A percentile compares a stretch with the other conserved stretches of the same genome.
These are phyloP conservation scores for Diaporthe capsici DNA, from an alignment of 2,329 filamentous ascomycete genomes.

Conservation along the genomic window DNA sequence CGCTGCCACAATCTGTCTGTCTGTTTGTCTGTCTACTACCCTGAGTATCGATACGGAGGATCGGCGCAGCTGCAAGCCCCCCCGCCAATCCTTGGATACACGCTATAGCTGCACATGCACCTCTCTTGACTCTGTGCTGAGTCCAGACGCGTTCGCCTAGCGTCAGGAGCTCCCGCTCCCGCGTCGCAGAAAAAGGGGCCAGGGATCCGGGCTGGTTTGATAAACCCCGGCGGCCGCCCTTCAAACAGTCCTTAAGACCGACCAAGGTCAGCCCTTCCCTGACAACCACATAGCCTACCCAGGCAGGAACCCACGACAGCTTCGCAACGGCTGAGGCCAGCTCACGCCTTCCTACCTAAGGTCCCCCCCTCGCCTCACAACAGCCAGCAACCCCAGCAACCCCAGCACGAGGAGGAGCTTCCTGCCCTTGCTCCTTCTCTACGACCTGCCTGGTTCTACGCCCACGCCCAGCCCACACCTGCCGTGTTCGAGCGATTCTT, in stretches of 20 bases:
- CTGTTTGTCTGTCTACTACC: not conserved
- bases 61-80: conserved; percentile 29
- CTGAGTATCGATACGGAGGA: not conserved
- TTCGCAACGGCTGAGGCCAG: conserved; percentile 31
- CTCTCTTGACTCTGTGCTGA: conserved; percentile 32
- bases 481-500: conserved; percentile 26
- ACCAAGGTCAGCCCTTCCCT: conserved; percentile 6
- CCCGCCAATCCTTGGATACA: conserved; percentile 1
- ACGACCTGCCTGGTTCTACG: too few species aligned
- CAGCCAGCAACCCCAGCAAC: too few species aligned
- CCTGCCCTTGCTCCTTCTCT: too few species aligned
- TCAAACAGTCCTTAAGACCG: conserved; percentile 17
- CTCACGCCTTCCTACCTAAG: conserved; percentile 10
- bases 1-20: not conserved
- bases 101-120: conserved; percentile 35
- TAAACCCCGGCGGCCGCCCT: conserved; percentile 14
- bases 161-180: conserved; percentile 37
- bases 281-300: not conserved
- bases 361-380: not conserved
- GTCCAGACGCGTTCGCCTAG: conserved; percentile 29
- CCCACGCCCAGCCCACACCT: not conserved
- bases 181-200: conserved; percentile 33
- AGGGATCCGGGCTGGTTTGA: conserved; percentile 30
- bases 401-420: too few species aligned
- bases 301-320: conserved; percentile 11